Conservation (phyloP, 805 yeast species). For the Starmerella potacharoeniae region DNA sequence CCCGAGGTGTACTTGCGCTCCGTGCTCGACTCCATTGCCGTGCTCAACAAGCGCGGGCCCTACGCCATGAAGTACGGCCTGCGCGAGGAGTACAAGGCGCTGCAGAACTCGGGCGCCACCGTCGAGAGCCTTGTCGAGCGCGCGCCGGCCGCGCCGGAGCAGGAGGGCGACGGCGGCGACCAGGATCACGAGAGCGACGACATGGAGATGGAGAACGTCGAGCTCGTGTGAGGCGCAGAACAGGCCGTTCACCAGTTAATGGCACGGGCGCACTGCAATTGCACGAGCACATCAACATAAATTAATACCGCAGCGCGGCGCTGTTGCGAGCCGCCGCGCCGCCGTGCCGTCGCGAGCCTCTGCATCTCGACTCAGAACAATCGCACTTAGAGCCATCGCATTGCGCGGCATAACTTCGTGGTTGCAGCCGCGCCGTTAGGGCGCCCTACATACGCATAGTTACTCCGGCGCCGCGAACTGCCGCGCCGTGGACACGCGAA, state of each 20-base stretch:
- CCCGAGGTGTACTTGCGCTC: constrained; percentile 86
- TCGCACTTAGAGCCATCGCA: too few species aligned
- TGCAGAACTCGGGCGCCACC: constrained; percentile 21
- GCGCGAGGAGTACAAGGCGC: constrained; percentile 77
- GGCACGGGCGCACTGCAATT: too few species aligned
- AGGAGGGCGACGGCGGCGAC: constrained; percentile 39
- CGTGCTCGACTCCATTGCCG: constrained; percentile 80
- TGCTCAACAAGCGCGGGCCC: constrained; percentile 86
- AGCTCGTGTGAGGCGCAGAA: neutral
- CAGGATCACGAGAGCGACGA: constrained; percentile 60
- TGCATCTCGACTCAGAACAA: too few species aligned
- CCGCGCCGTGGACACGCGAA: neutral
- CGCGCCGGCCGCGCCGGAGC: constrained; percentile 24
- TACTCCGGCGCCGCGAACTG: too few species aligned
- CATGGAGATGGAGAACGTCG: constrained; percentile 55
- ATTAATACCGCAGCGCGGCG: too few species aligned
- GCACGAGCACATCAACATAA: too few species aligned
- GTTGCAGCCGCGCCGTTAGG: too few species aligned
- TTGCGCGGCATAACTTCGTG: too few species aligned
- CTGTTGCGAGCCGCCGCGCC: too few species aligned
- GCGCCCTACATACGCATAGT: too few species aligned
- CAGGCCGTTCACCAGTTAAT: neutral
- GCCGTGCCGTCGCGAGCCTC: too few species aligned
- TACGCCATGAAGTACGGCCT: constrained; percentile 84
- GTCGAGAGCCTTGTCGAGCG: constrained; percentile 25